Evolutionary conservation across 257 asterid genomes (phyloP), one percentile per base, ranked within the genome.

Genomic region (Paraleonurus japonicus): DNA sequence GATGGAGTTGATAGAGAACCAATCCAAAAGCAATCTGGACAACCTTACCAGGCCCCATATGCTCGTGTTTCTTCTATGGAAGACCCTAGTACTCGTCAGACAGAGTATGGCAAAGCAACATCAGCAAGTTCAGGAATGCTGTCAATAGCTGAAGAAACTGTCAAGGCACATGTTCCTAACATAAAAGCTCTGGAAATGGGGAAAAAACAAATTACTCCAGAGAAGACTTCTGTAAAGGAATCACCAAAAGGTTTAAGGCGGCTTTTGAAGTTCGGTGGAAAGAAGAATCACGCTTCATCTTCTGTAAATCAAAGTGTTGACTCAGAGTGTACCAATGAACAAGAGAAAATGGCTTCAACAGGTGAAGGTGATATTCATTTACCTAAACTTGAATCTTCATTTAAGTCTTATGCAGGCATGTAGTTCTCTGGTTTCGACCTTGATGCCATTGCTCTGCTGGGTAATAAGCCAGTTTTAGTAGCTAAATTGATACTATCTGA

Each of bases 241-340:
- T 67, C 93, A 67, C 76, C 97, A 23, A 94, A 84, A 82, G 99
- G 97, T 43, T 76, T 94, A 43, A 86, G 81, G 76, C 87, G 91
- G 67, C 90, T 94, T 67, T 69, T 94, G 84, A 94, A 70, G 82
- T 94, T 94, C 74, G 96, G 91, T 75, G 96, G 90, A 75, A 94
- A 91, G 85, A 94, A 91, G 87, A 89, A 75, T 79, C 76, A 70
- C 60, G 19, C 79, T 63, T 82, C 96, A 16, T 70, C 88, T 32
- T 77, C 92, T 70, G 84, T 76, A 27, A 89, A 89, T 77, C 89
- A 73, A 81, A 88, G 88, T 82, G 75, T 80, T 55, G 92, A 89
- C 76, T 84, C 92, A 23, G 95, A 86, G 41, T 79, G 80, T 58
- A 65, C 82, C 43, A 74, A 79, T 76, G 81, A 76, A 85, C 88